A percentile compares a stretch with the other conserved stretches of the same genome.
phyloP scores from a whole-genome alignment of 257 asterid genomes.

The Nicotiana tabacum region DNA sequence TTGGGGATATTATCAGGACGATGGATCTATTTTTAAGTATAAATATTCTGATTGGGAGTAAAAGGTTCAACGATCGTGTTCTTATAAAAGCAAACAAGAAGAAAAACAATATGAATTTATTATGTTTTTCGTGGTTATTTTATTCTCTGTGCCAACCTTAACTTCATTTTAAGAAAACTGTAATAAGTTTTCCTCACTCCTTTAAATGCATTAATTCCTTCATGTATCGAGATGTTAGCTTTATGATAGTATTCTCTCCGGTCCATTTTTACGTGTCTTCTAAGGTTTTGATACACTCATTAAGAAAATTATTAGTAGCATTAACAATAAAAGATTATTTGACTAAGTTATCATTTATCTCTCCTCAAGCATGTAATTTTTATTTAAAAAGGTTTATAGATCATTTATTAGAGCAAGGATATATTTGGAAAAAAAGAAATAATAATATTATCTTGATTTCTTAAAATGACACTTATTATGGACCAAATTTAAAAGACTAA shows the following conservation, averaged over 20 bases:
- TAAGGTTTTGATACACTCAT: background rate
- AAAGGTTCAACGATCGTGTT: background rate
- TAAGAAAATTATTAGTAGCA: background rate
- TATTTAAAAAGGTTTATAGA: background rate
- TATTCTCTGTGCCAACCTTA: too few species aligned
- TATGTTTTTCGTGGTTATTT: too few species aligned
- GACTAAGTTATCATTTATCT: background rate
- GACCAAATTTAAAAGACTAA: background rate
- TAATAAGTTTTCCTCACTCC: too few species aligned
- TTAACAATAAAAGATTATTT: background rate
- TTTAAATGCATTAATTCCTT: too few species aligned
- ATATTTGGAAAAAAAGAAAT: background rate
- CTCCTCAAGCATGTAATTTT: background rate
- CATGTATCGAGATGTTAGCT: too few species aligned
- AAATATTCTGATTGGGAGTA: background rate
- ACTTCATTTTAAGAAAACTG: too few species aligned
- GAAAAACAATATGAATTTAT: too few species aligned
- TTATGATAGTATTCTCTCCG: too few species aligned
- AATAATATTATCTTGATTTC: background rate
- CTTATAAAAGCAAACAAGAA: background rate
- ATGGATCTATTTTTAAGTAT: background rate
- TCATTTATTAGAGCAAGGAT: background rate
- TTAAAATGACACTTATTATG: background rate
- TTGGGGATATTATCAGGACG: background rate
- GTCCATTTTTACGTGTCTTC: background rate